Evolutionary conservation across 163 green algal species (phyloP).

Genomic region (Scenedesmus sp.): DNA sequence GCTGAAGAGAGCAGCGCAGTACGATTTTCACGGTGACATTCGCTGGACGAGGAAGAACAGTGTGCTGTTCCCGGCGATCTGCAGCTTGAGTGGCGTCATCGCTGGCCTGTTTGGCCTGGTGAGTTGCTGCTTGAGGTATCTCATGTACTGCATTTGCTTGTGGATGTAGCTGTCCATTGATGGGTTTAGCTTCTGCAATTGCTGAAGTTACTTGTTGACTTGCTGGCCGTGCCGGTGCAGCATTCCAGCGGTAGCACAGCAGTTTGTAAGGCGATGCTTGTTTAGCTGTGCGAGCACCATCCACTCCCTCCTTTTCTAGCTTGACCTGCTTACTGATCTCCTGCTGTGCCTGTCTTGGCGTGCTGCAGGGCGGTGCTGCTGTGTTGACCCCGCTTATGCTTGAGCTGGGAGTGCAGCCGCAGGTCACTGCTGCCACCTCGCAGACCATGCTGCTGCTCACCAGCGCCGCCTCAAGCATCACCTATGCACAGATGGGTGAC

Average conservation of each 20-base stretch:
- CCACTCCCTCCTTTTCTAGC: no score
- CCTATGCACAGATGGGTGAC: slow-evolving; percentile 71
- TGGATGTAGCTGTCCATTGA: neutral
- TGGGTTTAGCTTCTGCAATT: no score
- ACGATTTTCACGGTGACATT: slow-evolving; percentile 44
- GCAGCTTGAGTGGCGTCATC: slow-evolving; percentile 73
- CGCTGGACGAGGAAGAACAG: slow-evolving; percentile 59
- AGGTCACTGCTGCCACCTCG: slow-evolving; percentile 77
- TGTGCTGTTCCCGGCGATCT: slow-evolving; percentile 72
- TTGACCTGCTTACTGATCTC: neutral
- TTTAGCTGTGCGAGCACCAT: no score
- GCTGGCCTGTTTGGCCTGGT: slow-evolving; percentile 80
- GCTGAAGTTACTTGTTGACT: no score
- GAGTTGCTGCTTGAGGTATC: neutral
- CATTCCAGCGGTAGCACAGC: no score
- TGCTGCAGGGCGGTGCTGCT: neutral
- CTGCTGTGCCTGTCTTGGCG: neutral
- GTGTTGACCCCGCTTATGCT: no score
- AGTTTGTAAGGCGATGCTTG: no score
- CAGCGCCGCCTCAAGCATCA: slow-evolving; percentile 58
- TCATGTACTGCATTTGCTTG: neutral
- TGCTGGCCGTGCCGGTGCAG: no score
- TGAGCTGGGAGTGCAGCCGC: slow-evolving; percentile 3
- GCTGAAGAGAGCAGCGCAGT: slow-evolving; percentile 21
- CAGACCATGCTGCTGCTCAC: slow-evolving; percentile 75